These are phyloP conservation scores for Aspergillus sp. DNA, from an alignment of 2,329 filamentous ascomycete species.

Conservation along the genomic window DNA sequence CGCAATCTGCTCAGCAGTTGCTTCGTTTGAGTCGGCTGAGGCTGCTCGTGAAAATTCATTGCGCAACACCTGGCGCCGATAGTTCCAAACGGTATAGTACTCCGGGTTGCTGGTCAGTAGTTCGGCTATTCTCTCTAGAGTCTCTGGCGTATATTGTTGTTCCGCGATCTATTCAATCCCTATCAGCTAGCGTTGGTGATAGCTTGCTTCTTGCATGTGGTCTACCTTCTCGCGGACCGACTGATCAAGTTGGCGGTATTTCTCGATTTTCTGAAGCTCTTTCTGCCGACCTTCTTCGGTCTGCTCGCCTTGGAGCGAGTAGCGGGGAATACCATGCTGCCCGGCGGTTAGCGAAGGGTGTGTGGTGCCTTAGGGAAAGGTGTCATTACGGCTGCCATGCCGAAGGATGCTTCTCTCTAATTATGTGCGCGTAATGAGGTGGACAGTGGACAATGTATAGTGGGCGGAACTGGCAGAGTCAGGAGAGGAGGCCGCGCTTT, in stretches of 20 bases:
- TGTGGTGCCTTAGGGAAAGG: constrained; percentile 1
- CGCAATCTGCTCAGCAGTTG: constrained; percentile 49
- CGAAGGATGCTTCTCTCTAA: not conserved
- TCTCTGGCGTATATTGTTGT: constrained; percentile 45
- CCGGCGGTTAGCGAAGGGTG: constrained; percentile 25
- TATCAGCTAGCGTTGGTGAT: constrained; percentile 6
- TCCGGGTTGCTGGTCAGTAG: constrained; percentile 50
- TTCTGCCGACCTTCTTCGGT: constrained; percentile 71
- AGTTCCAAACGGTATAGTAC: constrained; percentile 54
- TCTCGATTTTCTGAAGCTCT: constrained; percentile 73
- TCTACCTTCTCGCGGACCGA: constrained; percentile 67
- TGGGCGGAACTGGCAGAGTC: not conserved
- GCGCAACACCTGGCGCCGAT: constrained; percentile 68
- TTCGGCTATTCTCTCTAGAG: constrained; percentile 47
- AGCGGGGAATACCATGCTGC: constrained; percentile 83
- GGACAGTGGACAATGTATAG: not conserved
- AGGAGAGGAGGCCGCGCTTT: not conserved
- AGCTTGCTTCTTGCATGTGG: not conserved
- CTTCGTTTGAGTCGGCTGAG: constrained; percentile 30
- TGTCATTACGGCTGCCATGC: constrained; percentile 36
- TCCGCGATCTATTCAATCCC: constrained; percentile 36
- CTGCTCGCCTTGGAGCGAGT: constrained; percentile 56
- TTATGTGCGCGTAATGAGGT: not conserved
- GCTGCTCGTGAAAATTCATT: constrained; percentile 54
- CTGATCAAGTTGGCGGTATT: constrained; percentile 72